These are phyloP conservation scores for Tetrahymena borealis DNA, from an alignment of 73 alveolate species.

Conservation along the genomic window DNA sequence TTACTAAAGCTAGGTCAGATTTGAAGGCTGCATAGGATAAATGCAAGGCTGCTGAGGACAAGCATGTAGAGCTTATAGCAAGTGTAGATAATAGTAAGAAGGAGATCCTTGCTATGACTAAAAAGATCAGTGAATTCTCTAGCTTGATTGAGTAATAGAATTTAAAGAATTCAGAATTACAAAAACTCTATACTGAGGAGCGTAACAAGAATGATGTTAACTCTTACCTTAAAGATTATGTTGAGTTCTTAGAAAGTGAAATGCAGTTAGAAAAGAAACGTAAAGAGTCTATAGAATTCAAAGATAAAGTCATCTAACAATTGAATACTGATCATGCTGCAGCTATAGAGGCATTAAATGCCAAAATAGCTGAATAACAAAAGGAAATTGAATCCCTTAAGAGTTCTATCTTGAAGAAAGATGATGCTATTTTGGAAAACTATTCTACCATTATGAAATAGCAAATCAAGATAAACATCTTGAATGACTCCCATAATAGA, in stretches of 20 bases:
- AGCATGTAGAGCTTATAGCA: background rate
- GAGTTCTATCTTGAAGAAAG: background rate
- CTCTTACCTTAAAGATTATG: background rate
- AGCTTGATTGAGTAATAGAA: background rate
- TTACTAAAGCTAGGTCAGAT: background rate
- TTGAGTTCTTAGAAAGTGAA: background rate
- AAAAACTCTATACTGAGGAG: background rate
- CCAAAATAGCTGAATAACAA: background rate
- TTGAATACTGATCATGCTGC: background rate
- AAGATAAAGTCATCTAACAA: background rate
- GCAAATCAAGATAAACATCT: background rate
- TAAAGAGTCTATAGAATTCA: background rate
- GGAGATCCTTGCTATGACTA: background rate
- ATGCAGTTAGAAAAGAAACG: background rate
- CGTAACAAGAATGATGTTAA: background rate
- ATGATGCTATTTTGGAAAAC: background rate
- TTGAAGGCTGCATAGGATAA: background rate
- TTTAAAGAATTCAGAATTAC: background rate
- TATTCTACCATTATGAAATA: background rate
- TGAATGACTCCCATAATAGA: background rate
- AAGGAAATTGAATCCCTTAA: background rate
- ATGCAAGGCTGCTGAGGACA: background rate
- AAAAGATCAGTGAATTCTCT: background rate
- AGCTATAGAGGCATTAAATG: background rate
- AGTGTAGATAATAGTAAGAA: background rate